Evolutionary conservation across 1,139 yeast species (phyloP), one percentile per base, ranked within the genome.

Genomic region (Pichia sp.): DNA sequence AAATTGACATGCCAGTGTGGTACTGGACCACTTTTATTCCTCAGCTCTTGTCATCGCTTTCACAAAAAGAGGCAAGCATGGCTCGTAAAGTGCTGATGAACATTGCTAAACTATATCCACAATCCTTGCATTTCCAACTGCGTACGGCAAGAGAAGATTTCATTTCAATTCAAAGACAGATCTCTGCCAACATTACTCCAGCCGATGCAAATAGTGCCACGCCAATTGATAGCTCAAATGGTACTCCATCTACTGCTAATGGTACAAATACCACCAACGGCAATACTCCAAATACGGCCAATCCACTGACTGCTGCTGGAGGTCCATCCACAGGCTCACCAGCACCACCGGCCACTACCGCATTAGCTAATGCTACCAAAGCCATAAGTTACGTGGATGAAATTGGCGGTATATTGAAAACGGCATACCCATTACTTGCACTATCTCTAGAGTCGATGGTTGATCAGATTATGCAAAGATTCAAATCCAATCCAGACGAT

Each of bases 1-100:
- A 94, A 52, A 97, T 98, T 27, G 99, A 94, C 53, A 90, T 87
- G 39, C 97, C 98, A 9, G 95, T 90, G 3, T 94, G 99, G 99
- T 92, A 92, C 61, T 94, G 98, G 98, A 87, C 92, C 38, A 87
- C 97, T 0, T 92, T 85, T 57, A 88, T 94, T 55, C 98, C 98
- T 3, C 98, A 94, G 64, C 71, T 94, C 50, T 71, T 94, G 56
- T 83, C 96, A 0, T 83, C 96, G 0, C 71, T 94, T 52, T 85
- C 97, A 3, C 95, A 88, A 55, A 83, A 81, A 55, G 98, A 94
- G 61, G 97, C 96, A 0, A 75, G 80, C 47, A 72, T 87, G 61
- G 96, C 92, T 1, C 81, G 95, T 51, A 92, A 83, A 57, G 84
- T 94, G 42, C 73, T 94, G 60, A 83, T 88, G 42, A 75, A 95